phyloP scores from a whole-genome alignment of 2,329 filamentous ascomycete genomes.

The Lasiodiplodia hormozganensis region DNA sequence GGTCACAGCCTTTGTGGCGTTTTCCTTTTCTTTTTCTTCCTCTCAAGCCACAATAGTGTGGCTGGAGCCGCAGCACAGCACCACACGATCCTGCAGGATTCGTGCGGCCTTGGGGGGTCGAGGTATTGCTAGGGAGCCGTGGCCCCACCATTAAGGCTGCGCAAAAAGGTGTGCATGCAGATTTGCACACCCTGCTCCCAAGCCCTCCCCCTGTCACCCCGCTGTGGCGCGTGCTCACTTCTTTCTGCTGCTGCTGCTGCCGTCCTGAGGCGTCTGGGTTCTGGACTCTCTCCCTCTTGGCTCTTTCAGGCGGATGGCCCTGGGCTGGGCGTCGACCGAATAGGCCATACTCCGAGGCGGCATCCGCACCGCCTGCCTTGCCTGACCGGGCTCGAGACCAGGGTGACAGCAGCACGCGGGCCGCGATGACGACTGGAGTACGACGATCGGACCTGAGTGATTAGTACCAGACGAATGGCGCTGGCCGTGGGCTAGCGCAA shows the following conservation, averaged over 20 bases:
- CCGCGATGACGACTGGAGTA: not conserved
- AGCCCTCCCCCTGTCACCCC: not conserved
- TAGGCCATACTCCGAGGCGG: not conserved
- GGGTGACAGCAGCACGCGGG: not conserved
- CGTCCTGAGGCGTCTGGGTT: not conserved
- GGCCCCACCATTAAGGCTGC: slow-evolving; percentile 16
- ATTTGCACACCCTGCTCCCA: not conserved
- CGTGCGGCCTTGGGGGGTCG: not conserved
- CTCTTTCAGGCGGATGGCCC: not conserved
- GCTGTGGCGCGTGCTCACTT: not conserved
- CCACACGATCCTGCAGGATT: not conserved
- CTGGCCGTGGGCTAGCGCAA: not conserved
- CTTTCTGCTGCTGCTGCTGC: not conserved
- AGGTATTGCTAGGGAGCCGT: not conserved
- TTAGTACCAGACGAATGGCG: not conserved
- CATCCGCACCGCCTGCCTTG: not conserved
- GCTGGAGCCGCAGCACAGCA: not conserved
- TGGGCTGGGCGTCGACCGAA: not conserved
- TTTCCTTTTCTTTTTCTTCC: not conserved
- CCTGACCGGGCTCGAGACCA: not conserved
- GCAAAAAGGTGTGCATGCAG: not conserved
- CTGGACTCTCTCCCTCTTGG: not conserved
- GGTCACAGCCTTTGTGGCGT: not conserved
- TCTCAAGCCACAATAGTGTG: not conserved
- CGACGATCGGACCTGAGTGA: not conserved